phyloP scores from a whole-genome alignment of 2,329 filamentous ascomycete species.

The Aspergillus bombycis region DNA sequence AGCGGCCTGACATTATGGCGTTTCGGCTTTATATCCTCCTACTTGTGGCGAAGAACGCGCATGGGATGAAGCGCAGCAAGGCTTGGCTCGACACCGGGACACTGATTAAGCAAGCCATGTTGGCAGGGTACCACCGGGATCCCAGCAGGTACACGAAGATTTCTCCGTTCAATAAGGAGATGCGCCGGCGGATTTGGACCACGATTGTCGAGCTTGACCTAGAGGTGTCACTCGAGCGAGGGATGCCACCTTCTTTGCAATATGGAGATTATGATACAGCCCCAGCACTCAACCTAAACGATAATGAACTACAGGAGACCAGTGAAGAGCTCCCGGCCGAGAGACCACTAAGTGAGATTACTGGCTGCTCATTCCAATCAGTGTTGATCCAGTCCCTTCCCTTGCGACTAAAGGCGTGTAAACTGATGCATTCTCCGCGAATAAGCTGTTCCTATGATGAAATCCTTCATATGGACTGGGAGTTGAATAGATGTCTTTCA shows the following conservation, averaged over 20 bases:
- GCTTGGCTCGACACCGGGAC: conserved; percentile 56
- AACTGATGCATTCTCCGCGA: conserved; percentile 40
- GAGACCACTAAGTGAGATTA: conserved; percentile 35
- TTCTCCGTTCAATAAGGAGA: conserved; percentile 46
- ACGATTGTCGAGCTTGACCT: conserved; percentile 61
- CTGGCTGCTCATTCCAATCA: conserved; percentile 42
- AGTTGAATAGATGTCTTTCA: conserved; percentile 38
- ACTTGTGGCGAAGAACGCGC: conserved; percentile 53
- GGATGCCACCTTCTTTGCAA: conserved; percentile 54
- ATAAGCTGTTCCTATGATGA: conserved; percentile 46
- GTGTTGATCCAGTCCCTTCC: conserved; percentile 34
- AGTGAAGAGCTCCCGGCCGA: conserved; percentile 34
- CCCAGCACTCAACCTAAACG: conserved; percentile 54
- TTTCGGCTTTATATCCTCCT: conserved; percentile 57
- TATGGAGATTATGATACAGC: conserved; percentile 52
- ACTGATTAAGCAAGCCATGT: conserved; percentile 56
- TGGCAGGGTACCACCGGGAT: conserved; percentile 56
- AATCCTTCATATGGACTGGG: conserved; percentile 43
- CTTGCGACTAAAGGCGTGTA: conserved; percentile 36
- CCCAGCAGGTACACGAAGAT: conserved; percentile 37
- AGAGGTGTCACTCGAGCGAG: conserved; percentile 58
- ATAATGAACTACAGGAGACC: conserved; percentile 51
- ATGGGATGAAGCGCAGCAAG: conserved; percentile 57
- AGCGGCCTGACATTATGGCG: conserved; percentile 54
- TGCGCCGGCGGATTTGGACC: conserved; percentile 59